Base-by-base conservation (phyloP, 768 basidiomycete species). In the Daedalea quercina region DNA sequence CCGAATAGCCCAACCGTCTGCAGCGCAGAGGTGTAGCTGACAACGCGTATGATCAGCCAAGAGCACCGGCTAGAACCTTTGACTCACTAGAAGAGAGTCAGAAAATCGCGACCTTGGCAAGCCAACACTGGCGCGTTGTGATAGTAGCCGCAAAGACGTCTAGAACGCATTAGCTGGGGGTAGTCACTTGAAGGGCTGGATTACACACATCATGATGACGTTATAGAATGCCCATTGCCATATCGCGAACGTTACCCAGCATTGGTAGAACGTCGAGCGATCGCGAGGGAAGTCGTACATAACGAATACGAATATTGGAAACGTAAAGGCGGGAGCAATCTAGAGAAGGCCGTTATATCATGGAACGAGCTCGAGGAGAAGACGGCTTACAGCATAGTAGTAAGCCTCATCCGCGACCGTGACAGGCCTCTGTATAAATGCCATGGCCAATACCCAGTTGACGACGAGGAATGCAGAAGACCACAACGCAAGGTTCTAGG, bases 1-100 rank as follows among this genome's bases (percentile, higher is more conserved):
- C 86, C 86, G 58, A 90, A 90, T 11, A 90, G 67, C 1, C 80
- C 84, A 42, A 89, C 80, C 1, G 83, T 84, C 69, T 82, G 83
- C 6, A 73, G 42, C 2, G 67, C 70, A 11, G 67, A 66, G 7
- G 66, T 60, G 50, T 67, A 72, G 55, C 70, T 72, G n/a, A n/a
- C n/a, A n/a, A 43, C 69, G 68, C 47, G 74, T 76, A 24, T 25
- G 12, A 26, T 22, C 17, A 13, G 22, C 28, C 54, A 55, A 57
- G 24, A n/a, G 50, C 2, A 15, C 19, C 12, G 22, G 35, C 26
- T 7, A 48, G 15, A 23, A 11, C 40, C 20, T 15, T 17, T 35
- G 17, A 60, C 57, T 13, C 52, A 70, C 69, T 69, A 69, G 57
- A 74, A 71, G 46, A 72, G 64, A 43, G 59, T 59, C 48, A 76